Base-by-base conservation (phyloP, 768 basidiomycete species). In the Boletellus ananiceps region DNA sequence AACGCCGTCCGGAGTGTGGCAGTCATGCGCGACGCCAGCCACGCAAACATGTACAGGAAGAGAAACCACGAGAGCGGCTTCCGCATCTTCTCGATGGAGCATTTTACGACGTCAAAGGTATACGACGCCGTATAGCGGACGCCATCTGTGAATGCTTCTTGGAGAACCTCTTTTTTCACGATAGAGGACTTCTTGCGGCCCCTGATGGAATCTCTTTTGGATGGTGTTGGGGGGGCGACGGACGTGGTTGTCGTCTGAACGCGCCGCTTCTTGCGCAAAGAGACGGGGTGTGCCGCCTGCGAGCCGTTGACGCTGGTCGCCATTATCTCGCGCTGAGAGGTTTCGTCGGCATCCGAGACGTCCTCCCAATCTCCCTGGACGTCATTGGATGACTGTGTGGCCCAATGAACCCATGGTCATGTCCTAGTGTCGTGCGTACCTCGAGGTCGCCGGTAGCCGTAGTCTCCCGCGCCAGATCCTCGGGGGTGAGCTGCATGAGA, bases 11-110 rank as follows among this genome's bases (percentile, higher is more conserved):
- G 71, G 47, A 88, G 44, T 0, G 72, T 73, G 6, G 58, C 40
- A 8, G 74, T 70, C 40, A 83, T 63, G 31, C 62, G 57, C n/a
- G 60, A 63, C 7, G 78, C 41, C 53, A 80, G 54, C 47, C 76
- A 56, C 7, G 77, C 69, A 31, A 86, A 66, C 52, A 83, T 52
- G 67, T 70, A 80, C 9, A 82, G 27, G 51, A 76, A 75, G 19
- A 84, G 56, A 32, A 83, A 56, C 50, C 83, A 44, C 6, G 75
- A 74, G 13, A 89, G 70, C 2, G 86, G 86, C 46, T 58, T 70
- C 35, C 78, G 76, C 50, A 87, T 71, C 27, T 80, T 70, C 15
- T 67, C 61, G 36, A 86, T 56, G 0, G 80, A 74, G 16, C 64
- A 70, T 36, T 60, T 62, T 48, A 82, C 23, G 32, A 88, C 64